phyloP scores from a whole-genome alignment of 176 grass and related monocot species.

The Eleusine coracana region DNA sequence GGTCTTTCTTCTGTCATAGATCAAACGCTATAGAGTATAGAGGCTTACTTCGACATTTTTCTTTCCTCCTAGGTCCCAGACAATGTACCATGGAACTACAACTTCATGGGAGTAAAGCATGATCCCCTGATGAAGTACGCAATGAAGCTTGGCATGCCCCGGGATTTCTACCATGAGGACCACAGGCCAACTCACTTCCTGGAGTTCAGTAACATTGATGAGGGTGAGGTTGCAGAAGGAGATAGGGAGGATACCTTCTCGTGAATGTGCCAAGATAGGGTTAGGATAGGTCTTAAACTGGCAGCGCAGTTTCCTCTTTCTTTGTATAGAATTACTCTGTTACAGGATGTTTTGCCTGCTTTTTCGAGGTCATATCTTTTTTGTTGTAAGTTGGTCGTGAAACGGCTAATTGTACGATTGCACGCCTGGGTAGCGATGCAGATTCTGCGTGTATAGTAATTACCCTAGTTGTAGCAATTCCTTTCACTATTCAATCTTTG shows the following conservation, averaged over 20 bases:
- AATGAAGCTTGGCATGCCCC: slow-evolving; percentile 78
- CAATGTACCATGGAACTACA: slow-evolving; percentile 92
- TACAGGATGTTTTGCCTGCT: slow-evolving; percentile 6
- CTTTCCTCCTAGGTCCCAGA: slow-evolving; percentile 64
- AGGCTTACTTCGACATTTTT: background rate
- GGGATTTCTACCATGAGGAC: slow-evolving; percentile 91
- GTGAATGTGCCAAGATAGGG: slow-evolving; percentile 17
- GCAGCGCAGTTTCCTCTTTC: background rate
- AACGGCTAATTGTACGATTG: slow-evolving; percentile 10
- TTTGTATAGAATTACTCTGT: slow-evolving; percentile 12
- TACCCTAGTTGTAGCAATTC: background rate
- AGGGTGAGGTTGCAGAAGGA: slow-evolving; percentile 69
- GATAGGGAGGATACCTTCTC: slow-evolving; percentile 89
- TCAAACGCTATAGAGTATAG: background rate
- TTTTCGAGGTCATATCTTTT: background rate
- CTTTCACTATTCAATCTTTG: background rate
- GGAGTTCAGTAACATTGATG: slow-evolving; percentile 93
- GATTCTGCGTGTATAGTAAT: slow-evolving; percentile 1
- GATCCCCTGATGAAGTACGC: slow-evolving; percentile 82
- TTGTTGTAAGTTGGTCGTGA: slow-evolving; percentile 36
- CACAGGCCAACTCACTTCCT: slow-evolving; percentile 92
- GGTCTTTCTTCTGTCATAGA: background rate
- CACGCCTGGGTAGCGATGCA: slow-evolving; percentile 5
- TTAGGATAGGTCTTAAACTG: background rate
- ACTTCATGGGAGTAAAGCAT: slow-evolving; percentile 99